A percentile compares a stretch with the other conserved stretches of the same genome.
Conservation (phyloP, 177 flowering plant species). For the Vitis hybrid region DNA sequence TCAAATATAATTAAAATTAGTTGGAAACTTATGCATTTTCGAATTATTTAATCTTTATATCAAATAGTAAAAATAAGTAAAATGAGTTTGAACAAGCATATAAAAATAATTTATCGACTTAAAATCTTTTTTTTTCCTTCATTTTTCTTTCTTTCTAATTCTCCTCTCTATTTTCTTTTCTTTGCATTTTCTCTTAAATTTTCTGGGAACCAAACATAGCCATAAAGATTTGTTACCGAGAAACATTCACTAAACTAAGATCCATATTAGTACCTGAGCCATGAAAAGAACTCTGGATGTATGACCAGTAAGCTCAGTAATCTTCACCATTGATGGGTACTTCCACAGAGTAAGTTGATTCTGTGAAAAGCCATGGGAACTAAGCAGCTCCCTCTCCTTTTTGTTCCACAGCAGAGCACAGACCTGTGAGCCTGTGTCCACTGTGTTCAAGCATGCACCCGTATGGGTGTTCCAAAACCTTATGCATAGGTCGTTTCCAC, state of each 20-base stretch:
- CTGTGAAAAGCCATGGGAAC: slow-evolving; percentile 78
- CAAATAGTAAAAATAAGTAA: neutral
- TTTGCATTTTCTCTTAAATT: too few species aligned
- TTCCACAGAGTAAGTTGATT: slow-evolving; percentile 82
- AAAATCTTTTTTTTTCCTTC: too few species aligned
- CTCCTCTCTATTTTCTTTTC: too few species aligned
- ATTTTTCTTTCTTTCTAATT: too few species aligned
- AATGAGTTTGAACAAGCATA: neutral
- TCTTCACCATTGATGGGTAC: slow-evolving; percentile 81
- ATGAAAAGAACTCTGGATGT: slow-evolving; percentile 78
- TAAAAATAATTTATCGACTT: neutral
- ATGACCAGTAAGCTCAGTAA: slow-evolving; percentile 75
- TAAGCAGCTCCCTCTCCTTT: slow-evolving; percentile 70
- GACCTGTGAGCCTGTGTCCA: slow-evolving; percentile 82
- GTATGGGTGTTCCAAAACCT: slow-evolving; percentile 87
- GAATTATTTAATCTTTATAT: neutral
- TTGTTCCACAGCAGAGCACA: slow-evolving; percentile 79
- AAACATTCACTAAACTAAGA: too few species aligned
- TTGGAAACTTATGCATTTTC: too few species aligned
- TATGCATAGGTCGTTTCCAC: slow-evolving; percentile 65
- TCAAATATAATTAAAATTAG: too few species aligned
- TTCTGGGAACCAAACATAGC: too few species aligned
- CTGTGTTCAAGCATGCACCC: slow-evolving; percentile 76
- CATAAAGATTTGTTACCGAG: too few species aligned
- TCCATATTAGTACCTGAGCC: slow-evolving; percentile 54